Conservation (phyloP, 257 asterid genomes). For the Petrea volubilis region DNA sequence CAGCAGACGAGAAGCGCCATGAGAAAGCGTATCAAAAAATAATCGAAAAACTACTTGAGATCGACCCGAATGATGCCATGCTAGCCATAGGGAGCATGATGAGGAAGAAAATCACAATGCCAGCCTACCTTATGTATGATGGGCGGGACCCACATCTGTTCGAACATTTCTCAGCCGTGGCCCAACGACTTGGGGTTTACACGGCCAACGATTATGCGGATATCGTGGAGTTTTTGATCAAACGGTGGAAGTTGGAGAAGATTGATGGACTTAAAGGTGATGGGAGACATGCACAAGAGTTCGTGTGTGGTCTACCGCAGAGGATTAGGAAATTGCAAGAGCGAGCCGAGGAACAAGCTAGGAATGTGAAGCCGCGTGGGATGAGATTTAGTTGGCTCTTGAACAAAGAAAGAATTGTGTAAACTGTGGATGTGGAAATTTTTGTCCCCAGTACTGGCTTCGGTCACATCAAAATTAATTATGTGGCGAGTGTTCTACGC, state of each 20-base stretch:
- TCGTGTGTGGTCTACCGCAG: constrained; percentile 32
- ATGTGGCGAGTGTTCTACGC: no score
- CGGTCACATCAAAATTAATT: no score
- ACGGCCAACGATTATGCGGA: constrained; percentile 31
- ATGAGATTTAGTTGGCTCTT: constrained; percentile 39
- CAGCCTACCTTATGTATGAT: constrained; percentile 40
- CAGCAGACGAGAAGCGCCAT: constrained; percentile 44
- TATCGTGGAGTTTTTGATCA: constrained; percentile 33
- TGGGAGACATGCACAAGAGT: constrained; percentile 33
- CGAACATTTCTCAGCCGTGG: constrained; percentile 23
- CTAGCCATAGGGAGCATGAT: constrained; percentile 40
- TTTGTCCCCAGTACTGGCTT: no score
- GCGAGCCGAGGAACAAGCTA: constrained; percentile 22
- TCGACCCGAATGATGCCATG: constrained; percentile 34
- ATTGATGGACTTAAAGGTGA: constrained; percentile 26
- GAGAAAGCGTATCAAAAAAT: constrained; percentile 31
- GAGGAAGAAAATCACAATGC: constrained; percentile 43
- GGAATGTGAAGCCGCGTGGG: not conserved
- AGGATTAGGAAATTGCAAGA: constrained; percentile 22
- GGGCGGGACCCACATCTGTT: constrained; percentile 31
- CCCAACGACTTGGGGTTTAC: constrained; percentile 25
- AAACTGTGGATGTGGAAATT: no score
- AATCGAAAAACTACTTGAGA: constrained; percentile 32
- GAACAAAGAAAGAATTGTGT: constrained; percentile 14
- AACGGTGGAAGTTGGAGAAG: constrained; percentile 35